Conservation (phyloP, 1,284 basidiomycete genomes). For the Thecaphora thlaspeos region DNA sequence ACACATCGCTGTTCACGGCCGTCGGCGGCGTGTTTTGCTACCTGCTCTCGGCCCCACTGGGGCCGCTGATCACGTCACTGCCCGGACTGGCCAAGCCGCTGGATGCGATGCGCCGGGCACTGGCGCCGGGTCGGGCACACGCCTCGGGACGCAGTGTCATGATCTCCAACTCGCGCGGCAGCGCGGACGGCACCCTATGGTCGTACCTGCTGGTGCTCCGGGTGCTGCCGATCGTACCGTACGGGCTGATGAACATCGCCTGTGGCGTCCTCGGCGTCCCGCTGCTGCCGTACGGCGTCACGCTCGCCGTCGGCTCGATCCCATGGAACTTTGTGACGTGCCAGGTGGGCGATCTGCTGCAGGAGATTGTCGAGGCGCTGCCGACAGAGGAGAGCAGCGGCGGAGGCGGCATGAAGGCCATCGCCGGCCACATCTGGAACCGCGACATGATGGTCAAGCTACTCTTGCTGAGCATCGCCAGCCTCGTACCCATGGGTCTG, state of each 20-base stretch:
- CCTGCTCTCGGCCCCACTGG: slow-evolving; percentile 44
- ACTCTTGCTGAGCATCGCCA: slow-evolving; percentile 40
- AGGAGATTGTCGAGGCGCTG: slow-evolving; percentile 47
- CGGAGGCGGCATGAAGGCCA: slow-evolving; percentile 38
- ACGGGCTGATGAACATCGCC: slow-evolving; percentile 56
- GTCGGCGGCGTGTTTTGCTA: slow-evolving; percentile 54
- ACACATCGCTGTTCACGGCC: slow-evolving; percentile 49
- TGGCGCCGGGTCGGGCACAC: slow-evolving; percentile 26
- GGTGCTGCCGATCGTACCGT: slow-evolving; percentile 55
- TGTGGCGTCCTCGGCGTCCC: slow-evolving; percentile 54
- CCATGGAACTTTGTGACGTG: slow-evolving; percentile 57
- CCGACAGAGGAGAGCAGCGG: slow-evolving; percentile 26
- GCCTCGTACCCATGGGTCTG: slow-evolving; percentile 42
- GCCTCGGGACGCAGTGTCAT: slow-evolving; percentile 31
- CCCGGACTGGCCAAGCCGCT: slow-evolving; percentile 51
- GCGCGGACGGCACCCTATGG: slow-evolving; percentile 36
- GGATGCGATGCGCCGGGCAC: slow-evolving; percentile 44
- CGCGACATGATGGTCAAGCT: slow-evolving; percentile 47
- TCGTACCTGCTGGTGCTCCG: slow-evolving; percentile 52
- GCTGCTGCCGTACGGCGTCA: slow-evolving; percentile 47
- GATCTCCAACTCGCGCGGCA: slow-evolving; percentile 19
- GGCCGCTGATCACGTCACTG: slow-evolving; percentile 38
- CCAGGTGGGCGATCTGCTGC: slow-evolving; percentile 52
- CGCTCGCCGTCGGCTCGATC: slow-evolving; percentile 48
- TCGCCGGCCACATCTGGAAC: slow-evolving; percentile 47